phyloP scores from a whole-genome alignment of 2,329 filamentous ascomycete genomes.

The Penicillium brevicompactum region DNA sequence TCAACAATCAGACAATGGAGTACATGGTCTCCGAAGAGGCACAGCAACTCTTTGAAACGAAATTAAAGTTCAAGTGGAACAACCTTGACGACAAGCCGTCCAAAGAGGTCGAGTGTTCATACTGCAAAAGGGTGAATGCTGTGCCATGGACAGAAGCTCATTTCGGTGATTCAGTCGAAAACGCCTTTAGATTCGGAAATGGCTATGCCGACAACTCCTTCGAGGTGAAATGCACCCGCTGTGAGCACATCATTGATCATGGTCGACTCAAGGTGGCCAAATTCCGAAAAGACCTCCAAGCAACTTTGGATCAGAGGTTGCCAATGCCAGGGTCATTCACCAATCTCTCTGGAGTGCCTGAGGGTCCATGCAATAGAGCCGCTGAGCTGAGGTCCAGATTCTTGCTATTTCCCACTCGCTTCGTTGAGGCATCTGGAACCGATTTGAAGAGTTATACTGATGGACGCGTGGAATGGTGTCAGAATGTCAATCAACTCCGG shows the following conservation, averaged over 20 bases:
- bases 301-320: conserved; percentile 47
- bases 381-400: neutral
- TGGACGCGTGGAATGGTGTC: conserved; percentile 50
- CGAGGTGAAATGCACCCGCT: conserved; percentile 51
- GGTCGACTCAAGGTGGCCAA: conserved; percentile 62
- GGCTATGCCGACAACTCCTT: conserved; percentile 51
- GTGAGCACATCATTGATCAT: conserved; percentile 54
- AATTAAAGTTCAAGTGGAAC: conserved; percentile 55
- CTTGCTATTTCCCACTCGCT: conserved; percentile 24
- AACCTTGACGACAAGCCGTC: conserved; percentile 54
- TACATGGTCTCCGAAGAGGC: conserved; percentile 14
- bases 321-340: conserved; percentile 71
- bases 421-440: conserved; percentile 14
- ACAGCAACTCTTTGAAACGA: conserved; percentile 19
- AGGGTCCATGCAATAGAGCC: neutral
- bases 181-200: conserved; percentile 21
- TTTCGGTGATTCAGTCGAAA: conserved; percentile 14
- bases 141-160: conserved; percentile 61
- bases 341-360: conserved; percentile 55
- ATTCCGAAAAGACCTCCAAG: conserved; percentile 59
- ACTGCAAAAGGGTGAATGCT: conserved; percentile 46
- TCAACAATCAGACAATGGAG: conserved; percentile 20
- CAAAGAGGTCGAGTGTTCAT: conserved; percentile 58
- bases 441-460: conserved; percentile 60
- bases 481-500: conserved; percentile 42